Base-by-base conservation (phyloP, 441 rosid species). In the Adansonia gregorii region DNA sequence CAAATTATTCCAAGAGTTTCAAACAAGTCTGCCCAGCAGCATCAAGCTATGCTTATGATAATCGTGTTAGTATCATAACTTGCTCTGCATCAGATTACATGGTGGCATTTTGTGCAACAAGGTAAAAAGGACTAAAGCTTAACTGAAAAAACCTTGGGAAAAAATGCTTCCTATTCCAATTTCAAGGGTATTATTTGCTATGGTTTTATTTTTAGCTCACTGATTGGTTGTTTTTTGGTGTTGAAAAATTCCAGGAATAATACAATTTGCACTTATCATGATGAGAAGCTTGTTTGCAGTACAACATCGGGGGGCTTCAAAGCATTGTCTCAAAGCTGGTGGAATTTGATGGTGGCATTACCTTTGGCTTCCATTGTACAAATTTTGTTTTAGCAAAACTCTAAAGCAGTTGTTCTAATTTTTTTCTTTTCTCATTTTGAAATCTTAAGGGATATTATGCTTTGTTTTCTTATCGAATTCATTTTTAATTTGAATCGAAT, bases 11-110 rank as follows among this genome's bases (percentile, higher is more conserved):
- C 31, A 84, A 24, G 75, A 78, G 77, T 35, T 89, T 91, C 79
- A 91, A 89, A 76, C 82, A 86, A 60, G 82, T 78, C 0, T 91
- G 93, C 78, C 93, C 94, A 22, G 87, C 88, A 8, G 85, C 94
- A 41, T 82, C 89, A 6, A 89, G 89, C 78, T 89, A 86, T 71
- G 93, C 91, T 5, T 82, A 78, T 19, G 92, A 91, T n/a, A 82
- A 80, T 48, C 74, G 66, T 15, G 73, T 88, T 17, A 86, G 87
- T 67, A 73, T 90, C 15, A 78, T 84, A 65, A 82, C 92, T 49
- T 90, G 94, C 77, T 74, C 84, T 19, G 85, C 85, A 2, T 60
- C 88, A 3, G 89, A 84, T 1, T 89, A 87, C 24, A 12, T 85
- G 8, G 77, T 90, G 45, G 78, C 86, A 68, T 90, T 90, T 77